Conservation (phyloP, 1,139 yeast genomes). For the Saccharomyces hybrid region DNA sequence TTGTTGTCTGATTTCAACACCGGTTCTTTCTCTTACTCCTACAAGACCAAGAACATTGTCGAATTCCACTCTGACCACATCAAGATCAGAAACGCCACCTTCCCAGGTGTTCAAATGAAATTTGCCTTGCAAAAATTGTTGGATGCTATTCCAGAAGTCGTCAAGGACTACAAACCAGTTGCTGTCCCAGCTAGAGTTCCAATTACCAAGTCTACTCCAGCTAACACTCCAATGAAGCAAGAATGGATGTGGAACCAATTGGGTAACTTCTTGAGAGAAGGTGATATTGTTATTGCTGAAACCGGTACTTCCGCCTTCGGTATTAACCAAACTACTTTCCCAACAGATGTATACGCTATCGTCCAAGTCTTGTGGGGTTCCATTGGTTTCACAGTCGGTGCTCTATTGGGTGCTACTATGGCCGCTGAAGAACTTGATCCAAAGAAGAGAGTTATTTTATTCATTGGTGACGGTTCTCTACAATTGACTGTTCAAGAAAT, state of each 20-base stretch:
- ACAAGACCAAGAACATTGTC: constrained; percentile 68
- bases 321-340: constrained; percentile 71
- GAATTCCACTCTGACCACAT: constrained; percentile 88
- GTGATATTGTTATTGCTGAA: constrained; percentile 76
- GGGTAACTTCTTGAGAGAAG: constrained; percentile 65
- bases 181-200: constrained; percentile 42
- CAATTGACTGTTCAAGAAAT: constrained; percentile 85
- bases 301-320: constrained; percentile 91
- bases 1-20: constrained; percentile 83
- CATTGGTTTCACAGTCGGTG: constrained; percentile 82
- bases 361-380: constrained; percentile 91
- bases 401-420: constrained; percentile 75
- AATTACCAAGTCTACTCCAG: constrained; percentile 38
- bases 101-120: constrained; percentile 75
- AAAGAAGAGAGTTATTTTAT: constrained; percentile 63
- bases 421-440: constrained; percentile 73
- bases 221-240: constrained; percentile 46
- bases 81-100: constrained; percentile 66
- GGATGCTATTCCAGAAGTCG: constrained; percentile 34
- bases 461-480: constrained; percentile 86
- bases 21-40: constrained; percentile 78
- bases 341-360: constrained; percentile 63
- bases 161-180: constrained; percentile 37
- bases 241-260: constrained; percentile 78
- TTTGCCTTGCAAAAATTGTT: constrained; percentile 48